Conservation (phyloP, 2,329 filamentous ascomycete genomes). For the Bisporella sp. region DNA sequence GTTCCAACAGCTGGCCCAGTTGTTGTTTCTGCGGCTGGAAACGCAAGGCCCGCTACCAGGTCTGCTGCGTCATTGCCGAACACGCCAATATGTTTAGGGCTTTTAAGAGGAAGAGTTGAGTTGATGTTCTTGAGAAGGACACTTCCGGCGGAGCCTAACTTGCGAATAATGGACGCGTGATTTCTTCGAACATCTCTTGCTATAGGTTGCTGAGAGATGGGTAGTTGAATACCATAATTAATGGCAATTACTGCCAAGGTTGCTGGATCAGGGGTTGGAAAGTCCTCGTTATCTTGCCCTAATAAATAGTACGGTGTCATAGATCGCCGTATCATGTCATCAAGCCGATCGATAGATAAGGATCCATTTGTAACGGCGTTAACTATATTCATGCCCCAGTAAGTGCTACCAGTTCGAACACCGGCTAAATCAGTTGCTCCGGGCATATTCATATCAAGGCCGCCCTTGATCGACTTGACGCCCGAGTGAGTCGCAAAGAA, state of each 20-base stretch:
- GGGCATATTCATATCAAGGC: slow-evolving; percentile 39
- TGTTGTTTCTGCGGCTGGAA: background rate
- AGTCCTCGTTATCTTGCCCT: slow-evolving; percentile 41
- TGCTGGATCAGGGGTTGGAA: slow-evolving; percentile 24
- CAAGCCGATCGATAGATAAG: slow-evolving; percentile 55
- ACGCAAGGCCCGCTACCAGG: slow-evolving; percentile 36
- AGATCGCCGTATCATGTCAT: slow-evolving; percentile 61
- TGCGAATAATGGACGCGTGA: slow-evolving; percentile 17
- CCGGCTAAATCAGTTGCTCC: slow-evolving; percentile 17
- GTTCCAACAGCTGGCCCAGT: slow-evolving; percentile 11
- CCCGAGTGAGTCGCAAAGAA: slow-evolving; percentile 37
- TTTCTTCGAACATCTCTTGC: slow-evolving; percentile 58
- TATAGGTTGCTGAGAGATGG: background rate
- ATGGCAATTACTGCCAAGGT: background rate
- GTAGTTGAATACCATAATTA: slow-evolving; percentile 34
- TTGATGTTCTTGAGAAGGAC: slow-evolving; percentile 58
- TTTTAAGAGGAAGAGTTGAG: slow-evolving; percentile 52
- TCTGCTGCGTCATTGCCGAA: slow-evolving; percentile 53
- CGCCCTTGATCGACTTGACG: slow-evolving; percentile 33
- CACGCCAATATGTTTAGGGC: slow-evolving; percentile 39
- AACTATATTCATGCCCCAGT: slow-evolving; percentile 24
- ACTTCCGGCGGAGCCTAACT: slow-evolving; percentile 49
- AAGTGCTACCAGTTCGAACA: slow-evolving; percentile 1
- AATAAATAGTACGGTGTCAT: slow-evolving; percentile 48
- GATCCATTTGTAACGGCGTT: slow-evolving; percentile 56